Evolutionary conservation across 441 rosid species (phyloP), one percentile per base, ranked within the genome.

Genomic region (Erysimum pusillum): DNA sequence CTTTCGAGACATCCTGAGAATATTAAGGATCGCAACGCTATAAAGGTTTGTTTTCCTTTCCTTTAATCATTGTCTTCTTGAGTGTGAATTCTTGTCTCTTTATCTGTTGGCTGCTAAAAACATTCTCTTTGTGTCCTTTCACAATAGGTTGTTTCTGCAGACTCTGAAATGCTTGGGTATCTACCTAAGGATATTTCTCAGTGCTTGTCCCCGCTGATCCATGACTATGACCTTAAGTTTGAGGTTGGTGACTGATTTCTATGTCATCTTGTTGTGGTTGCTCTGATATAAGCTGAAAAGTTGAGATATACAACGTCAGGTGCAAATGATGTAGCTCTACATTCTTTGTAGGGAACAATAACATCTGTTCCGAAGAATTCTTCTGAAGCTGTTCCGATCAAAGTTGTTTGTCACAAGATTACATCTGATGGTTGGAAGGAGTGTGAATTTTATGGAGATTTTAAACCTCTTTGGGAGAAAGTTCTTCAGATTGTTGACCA

Each of bases 1-100:
- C 94, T 94, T 75, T 52, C 74, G 79, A 90, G 96, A 82, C 94
- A 94, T 57, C 92, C 90, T 51, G 78, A 88, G 75, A 92, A 94
- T 71, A 66, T 79, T 32, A 92, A 87, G 76, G 98, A 92, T 79
- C 85, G 74, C 45, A 86, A 89, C 53, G 99, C 99, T 64, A 86
- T 94, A 57, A 86, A 88, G 96, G 97, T 92, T 42, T 64, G 1
- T 38, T 18, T 61, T 15, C 7, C 17, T 60, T 64, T 64, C 28
- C 59, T 67, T 78, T 20, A 67, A 67, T 34, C 57, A 45, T 58
- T 70, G 67, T 45, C 11, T 36, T 46, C 51, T 53, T 69, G 36
- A 69, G 32, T 38, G 34, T 67, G 34, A 14, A 45, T 34, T 72
- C 13, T 76, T 46, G 7, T 18, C 45, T 67, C 34, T 45, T 48